phyloP scores from a whole-genome alignment of 1,284 basidiomycete species.

The Pyrrhoderma noxium region DNA sequence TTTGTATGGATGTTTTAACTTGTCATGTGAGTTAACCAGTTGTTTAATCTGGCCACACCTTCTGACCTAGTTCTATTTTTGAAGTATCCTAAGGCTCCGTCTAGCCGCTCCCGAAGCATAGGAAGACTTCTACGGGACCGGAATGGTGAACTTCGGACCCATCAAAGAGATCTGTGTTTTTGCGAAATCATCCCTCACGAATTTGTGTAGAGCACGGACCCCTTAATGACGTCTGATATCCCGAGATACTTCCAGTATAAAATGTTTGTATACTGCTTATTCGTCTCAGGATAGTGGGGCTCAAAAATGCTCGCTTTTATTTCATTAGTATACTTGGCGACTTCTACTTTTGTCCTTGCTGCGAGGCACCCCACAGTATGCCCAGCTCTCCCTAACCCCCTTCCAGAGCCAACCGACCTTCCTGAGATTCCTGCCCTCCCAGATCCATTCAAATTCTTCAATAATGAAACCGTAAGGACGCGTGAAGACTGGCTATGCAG shows the following conservation, averaged over 20 bases:
- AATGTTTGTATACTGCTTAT: neutral
- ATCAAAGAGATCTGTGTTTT: too few relatives aligned
- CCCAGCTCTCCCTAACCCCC: conserved; percentile 8
- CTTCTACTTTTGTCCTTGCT: neutral
- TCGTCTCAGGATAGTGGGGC: neutral
- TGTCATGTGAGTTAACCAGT: too few relatives aligned
- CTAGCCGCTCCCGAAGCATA: too few relatives aligned
- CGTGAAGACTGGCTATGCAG: conserved; percentile 21
- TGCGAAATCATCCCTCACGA: neutral
- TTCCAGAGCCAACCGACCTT: conserved; percentile 15
- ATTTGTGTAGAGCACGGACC: neutral
- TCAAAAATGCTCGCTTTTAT: neutral
- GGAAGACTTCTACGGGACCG: too few relatives aligned
- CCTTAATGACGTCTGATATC: neutral
- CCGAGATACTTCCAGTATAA: neutral
- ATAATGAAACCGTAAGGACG: conserved; percentile 13
- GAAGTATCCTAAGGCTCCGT: too few relatives aligned
- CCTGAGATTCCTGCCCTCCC: conserved; percentile 11
- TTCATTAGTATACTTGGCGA: neutral
- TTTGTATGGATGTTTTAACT: too few relatives aligned
- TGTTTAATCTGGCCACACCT: too few relatives aligned
- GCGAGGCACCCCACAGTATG: neutral
- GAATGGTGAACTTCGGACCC: too few relatives aligned
- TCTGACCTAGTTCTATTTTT: too few relatives aligned
- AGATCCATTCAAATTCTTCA: conserved; percentile 15